These are phyloP conservation scores for Sphaerulina vaccinii DNA, from an alignment of 2,329 filamentous ascomycete genomes.

Conservation along the genomic window DNA sequence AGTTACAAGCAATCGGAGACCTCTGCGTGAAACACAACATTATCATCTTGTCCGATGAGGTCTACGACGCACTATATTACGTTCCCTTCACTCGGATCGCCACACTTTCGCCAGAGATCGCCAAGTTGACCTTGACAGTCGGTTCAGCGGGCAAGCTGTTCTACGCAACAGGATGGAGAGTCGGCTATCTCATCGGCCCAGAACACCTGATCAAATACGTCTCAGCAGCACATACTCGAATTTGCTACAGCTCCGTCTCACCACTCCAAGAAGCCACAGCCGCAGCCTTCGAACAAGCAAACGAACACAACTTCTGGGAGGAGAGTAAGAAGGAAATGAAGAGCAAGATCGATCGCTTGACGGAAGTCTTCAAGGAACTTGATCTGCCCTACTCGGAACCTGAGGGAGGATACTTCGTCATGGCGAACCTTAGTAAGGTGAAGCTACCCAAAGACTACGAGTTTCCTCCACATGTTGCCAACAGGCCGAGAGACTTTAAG, in stretches of 20 bases:
- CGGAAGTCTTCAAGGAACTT: constrained; percentile 57
- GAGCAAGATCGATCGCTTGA: constrained; percentile 82
- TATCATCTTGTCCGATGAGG: constrained; percentile 65
- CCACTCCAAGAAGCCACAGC: constrained; percentile 93
- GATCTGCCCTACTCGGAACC: constrained; percentile 73
- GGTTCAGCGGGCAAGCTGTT: constrained; percentile 98
- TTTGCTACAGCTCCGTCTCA: constrained; percentile 92
- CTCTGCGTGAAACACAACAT: constrained; percentile 90
- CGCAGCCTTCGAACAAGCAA: constrained; percentile 89
- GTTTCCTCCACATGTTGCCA: constrained; percentile 85
- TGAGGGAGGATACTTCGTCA: constrained; percentile 95
- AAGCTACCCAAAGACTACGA: constrained; percentile 78
- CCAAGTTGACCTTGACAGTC: constrained; percentile 84
- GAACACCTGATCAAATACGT: constrained; percentile 88
- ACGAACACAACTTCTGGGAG: constrained; percentile 83
- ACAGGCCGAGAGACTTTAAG: constrained; percentile 87
- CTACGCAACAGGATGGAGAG: constrained; percentile 95
- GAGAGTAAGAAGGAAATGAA: constrained; percentile 83
- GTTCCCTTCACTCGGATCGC: constrained; percentile 91
- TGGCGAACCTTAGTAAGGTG: constrained; percentile 89
- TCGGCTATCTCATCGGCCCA: constrained; percentile 91
- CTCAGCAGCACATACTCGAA: constrained; percentile 86
- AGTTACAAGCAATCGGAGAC: constrained; percentile 80
- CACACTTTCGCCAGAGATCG: constrained; percentile 86
- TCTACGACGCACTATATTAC: constrained; percentile 95